phyloP scores from a whole-genome alignment of 2,329 filamentous ascomycete species.

The Westerdykella ornata region DNA sequence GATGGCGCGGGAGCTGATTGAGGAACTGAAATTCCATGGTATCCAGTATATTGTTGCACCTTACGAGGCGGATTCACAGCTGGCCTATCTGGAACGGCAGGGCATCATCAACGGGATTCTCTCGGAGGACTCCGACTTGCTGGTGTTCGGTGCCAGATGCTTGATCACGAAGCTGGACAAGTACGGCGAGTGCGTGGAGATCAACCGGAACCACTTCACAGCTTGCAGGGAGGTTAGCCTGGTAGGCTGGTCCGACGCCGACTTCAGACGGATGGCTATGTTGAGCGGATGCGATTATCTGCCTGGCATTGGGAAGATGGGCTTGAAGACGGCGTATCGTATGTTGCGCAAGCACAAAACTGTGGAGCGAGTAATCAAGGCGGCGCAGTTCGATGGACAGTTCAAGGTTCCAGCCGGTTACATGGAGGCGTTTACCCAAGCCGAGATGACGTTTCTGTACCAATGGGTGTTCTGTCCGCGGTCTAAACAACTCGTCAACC shows the following conservation, averaged over 20 bases:
- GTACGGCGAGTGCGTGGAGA: conserved; percentile 86
- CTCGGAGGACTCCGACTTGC: conserved; percentile 90
- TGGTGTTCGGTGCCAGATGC: conserved; percentile 89
- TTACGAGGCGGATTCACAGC: conserved; percentile 95
- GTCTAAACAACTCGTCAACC: conserved; percentile 62
- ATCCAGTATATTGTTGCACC: conserved; percentile 89
- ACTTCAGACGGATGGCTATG: conserved; percentile 94
- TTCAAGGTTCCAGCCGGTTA: conserved; percentile 75
- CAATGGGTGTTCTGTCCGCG: conserved; percentile 89
- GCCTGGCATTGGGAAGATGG: conserved; percentile 74
- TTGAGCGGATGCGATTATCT: conserved; percentile 95
- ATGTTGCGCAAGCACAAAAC: conserved; percentile 85
- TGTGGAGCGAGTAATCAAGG: conserved; percentile 72
- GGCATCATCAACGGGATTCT: conserved; percentile 81
- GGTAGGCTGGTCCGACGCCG: conserved; percentile 82
- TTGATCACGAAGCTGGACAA: conserved; percentile 91
- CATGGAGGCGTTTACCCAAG: conserved; percentile 71
- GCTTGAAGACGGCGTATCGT: conserved; percentile 87
- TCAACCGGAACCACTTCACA: conserved; percentile 82
- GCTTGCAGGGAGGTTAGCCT: conserved; percentile 82
- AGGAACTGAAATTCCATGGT: conserved; percentile 73
- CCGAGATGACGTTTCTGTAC: conserved; percentile 87
- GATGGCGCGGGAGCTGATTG: conserved; percentile 88
- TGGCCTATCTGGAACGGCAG: conserved; percentile 84
- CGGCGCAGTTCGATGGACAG: conserved; percentile 85